Base-by-base conservation (phyloP, 345 rosid species). In the Brassica juncea region DNA sequence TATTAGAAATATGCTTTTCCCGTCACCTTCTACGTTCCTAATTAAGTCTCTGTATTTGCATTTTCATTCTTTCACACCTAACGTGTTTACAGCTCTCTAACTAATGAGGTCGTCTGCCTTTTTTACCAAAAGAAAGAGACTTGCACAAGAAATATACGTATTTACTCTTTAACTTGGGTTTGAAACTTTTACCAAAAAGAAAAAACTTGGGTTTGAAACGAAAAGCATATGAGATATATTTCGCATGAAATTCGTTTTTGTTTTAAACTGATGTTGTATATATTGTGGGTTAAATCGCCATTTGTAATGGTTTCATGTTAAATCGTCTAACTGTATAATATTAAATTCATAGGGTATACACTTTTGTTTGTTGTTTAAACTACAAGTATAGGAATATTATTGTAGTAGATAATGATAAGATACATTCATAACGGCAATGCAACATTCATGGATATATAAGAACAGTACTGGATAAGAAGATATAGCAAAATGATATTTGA, bases 1-100 rank as follows among this genome's bases (percentile, higher is more conserved):
- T 70, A 70, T 80, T 80, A 75, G 80, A 80, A 80, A 75, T 75
- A 80, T 75, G 80, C 83, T 80, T 71, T 80, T 75, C 37, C 79
- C 73, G 76, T 80, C 83, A 75, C 76, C 80, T 75, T 75, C 83
- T 75, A 62, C 63, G 16, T 70, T 70, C 72, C 83, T 63, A 60
- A 39, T 63, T 39, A 15, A 62, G 59, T 28, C 59, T 68, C 60
- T 68, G 12, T 73, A 44, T 32, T 37, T 35, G 32, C 27, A 52
- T 71, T 23, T 65, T 37, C 55, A 25, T 77, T 61, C n/a, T 63
- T 49, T 70, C 59, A 27, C 58, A 54, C 66, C 66, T 37, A 64
- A 16, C 37, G 7, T 60, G 5, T 58, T 42, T 68, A 12, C 12
- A 59, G 1, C 63, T 69, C 49, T 44, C 52, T 61, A 76, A 58